Percentiles rank a stretch among this genome's conserved stretches.
Conservation (phyloP, 345 rosid species). For the Hibiscus trionum region DNA sequence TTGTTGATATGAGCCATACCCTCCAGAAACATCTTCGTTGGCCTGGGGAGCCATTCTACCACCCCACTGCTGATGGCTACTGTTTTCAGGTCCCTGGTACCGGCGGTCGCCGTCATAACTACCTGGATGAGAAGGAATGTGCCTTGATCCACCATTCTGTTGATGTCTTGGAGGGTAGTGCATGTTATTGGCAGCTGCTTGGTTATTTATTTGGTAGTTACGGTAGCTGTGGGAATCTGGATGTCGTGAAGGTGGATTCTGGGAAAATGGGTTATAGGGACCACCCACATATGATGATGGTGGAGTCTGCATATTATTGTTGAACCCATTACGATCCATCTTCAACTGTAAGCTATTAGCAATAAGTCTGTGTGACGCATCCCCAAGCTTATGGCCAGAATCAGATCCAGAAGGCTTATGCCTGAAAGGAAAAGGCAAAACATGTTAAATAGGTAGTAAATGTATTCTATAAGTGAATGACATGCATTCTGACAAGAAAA, state of each 20-base stretch:
- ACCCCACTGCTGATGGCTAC: constrained; percentile 25
- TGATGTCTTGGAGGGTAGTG: constrained; percentile 14
- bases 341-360: constrained; percentile 50
- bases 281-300: constrained; percentile 19
- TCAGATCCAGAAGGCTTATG: constrained; percentile 45
- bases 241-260: constrained; percentile 12
- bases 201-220: constrained; percentile 15
- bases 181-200: neutral
- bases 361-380: constrained; percentile 65
- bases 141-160: constrained; percentile 26
- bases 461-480: neutral
- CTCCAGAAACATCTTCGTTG: constrained; percentile 30
- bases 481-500: neutral
- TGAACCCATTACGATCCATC: constrained; percentile 21
- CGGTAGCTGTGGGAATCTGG: constrained; percentile 16
- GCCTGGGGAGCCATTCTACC: constrained; percentile 17
- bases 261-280: constrained; percentile 10
- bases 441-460: neutral
- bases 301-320: constrained; percentile 27
- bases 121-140: constrained; percentile 20
- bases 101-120: constrained; percentile 25
- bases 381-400: constrained; percentile 31
- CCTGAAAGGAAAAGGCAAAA: constrained; percentile 34
- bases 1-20: constrained; percentile 29
- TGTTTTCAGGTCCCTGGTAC: constrained; percentile 28